phyloP scores from a whole-genome alignment of 2,329 filamentous ascomycete genomes.

The Orbilia blumenaviensis region DNA sequence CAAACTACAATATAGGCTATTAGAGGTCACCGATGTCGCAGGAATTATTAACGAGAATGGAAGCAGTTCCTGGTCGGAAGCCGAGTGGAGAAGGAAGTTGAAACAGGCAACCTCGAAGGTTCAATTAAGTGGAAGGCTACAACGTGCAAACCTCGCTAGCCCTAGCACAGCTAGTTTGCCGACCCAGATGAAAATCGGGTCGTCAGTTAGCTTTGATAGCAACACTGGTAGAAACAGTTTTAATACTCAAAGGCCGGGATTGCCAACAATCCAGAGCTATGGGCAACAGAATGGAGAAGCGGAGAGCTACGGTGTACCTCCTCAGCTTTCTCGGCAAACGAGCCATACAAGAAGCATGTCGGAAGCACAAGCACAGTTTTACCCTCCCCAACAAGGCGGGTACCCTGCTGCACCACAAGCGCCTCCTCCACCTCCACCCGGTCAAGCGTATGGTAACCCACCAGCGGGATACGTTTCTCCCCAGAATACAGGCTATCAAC shows the following conservation, averaged over 20 bases:
- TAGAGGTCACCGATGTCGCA: constrained; percentile 87
- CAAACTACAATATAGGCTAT: constrained; percentile 76
- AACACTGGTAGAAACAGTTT: constrained; percentile 30
- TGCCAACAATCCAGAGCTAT: constrained; percentile 51
- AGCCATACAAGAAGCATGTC: constrained; percentile 48
- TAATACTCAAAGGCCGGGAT: constrained; percentile 51
- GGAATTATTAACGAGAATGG: constrained; percentile 80
- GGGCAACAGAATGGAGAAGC: constrained; percentile 4
- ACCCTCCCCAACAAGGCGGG: constrained; percentile 10
- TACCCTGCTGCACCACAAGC: background rate
- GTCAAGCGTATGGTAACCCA: constrained; percentile 26
- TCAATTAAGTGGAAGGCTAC: constrained; percentile 64
- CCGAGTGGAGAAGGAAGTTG: constrained; percentile 86
- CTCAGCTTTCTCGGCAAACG: constrained; percentile 21
- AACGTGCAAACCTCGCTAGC: constrained; percentile 55
- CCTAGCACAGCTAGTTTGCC: constrained; percentile 60
- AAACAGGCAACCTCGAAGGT: constrained; percentile 85
- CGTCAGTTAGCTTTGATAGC: constrained; percentile 58
- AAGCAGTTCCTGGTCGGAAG: constrained; percentile 80
- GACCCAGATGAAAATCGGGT: constrained; percentile 60
- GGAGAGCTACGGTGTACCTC: constrained; percentile 14
- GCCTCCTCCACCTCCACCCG: constrained; percentile 13
- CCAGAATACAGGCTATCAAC: constrained; percentile 22
- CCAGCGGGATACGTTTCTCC: constrained; percentile 14
- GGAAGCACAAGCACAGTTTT: constrained; percentile 40